phyloP scores from a whole-genome alignment of 2,329 filamentous ascomycete genomes.

The Ceratocystis colombiana region DNA sequence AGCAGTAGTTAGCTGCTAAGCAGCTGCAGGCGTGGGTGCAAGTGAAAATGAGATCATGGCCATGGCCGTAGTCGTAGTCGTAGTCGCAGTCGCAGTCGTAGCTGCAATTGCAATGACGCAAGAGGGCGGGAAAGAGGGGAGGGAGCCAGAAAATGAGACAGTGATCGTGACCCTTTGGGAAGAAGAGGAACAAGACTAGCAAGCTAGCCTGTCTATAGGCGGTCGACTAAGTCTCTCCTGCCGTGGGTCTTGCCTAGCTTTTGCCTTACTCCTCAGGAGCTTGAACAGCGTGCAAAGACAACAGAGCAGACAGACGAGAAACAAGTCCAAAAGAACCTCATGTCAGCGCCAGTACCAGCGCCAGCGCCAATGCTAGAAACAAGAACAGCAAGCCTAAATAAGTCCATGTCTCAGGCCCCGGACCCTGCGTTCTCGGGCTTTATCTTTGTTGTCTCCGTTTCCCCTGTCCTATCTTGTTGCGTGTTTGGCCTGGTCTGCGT shows the following conservation, averaged over 20 bases:
- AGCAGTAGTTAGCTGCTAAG: no score
- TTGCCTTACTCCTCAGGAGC: no score
- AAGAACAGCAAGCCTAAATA: neutral
- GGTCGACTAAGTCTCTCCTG: no score
- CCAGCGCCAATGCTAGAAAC: neutral
- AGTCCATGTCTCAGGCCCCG: slow-evolving; percentile 1
- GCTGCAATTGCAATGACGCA: neutral
- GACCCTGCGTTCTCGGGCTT: slow-evolving; percentile 3
- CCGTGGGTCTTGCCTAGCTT: no score
- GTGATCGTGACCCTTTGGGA: neutral
- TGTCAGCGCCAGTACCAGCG: neutral
- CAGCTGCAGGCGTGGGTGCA: neutral
- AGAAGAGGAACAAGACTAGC: neutral
- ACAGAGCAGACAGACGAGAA: no score
- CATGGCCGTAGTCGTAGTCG: neutral
- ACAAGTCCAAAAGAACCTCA: no score
- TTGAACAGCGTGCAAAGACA: no score
- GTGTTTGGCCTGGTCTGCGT: slow-evolving; percentile 12
- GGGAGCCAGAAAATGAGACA: neutral
- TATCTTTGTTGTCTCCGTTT: slow-evolving; percentile 13
- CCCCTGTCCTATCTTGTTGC: neutral
- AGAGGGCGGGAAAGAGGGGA: neutral
- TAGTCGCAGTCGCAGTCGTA: neutral
- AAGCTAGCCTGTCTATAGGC: neutral
- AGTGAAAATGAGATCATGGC: neutral